Conservation (phyloP, 441 rosid genomes). For the Adansonia gregorii region DNA sequence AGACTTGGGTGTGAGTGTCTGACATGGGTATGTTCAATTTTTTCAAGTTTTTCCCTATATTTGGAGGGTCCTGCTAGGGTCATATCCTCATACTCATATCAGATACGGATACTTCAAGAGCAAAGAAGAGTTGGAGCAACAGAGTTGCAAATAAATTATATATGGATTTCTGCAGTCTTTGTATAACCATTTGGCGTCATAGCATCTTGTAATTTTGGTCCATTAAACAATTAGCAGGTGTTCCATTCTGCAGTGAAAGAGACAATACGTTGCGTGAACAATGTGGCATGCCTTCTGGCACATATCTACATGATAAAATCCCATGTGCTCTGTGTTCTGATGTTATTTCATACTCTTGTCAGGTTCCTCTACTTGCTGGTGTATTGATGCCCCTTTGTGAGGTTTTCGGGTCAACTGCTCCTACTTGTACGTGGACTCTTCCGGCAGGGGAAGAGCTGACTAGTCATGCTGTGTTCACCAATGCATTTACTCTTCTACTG, state of each 20-base stretch:
- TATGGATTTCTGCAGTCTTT: conserved; percentile 9
- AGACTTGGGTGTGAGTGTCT: no score
- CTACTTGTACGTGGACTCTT: conserved; percentile 67
- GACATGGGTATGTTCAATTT: no score
- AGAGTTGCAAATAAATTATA: no score
- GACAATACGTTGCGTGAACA: conserved; percentile 7
- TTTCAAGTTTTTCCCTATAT: no score
- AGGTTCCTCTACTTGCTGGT: conserved; percentile 90
- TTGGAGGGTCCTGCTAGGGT: no score
- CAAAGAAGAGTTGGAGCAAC: no score
- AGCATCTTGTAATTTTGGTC: conserved; percentile 15
- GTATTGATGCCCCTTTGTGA: conserved; percentile 93
- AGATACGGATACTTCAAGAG: no score
- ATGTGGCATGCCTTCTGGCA: not conserved
- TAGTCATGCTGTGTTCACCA: conserved; percentile 82
- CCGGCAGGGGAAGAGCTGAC: conserved; percentile 80
- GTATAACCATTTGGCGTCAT: not conserved
- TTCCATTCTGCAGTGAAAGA: conserved; percentile 16
- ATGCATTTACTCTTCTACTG: conserved; percentile 84
- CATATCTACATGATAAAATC: conserved; percentile 14
- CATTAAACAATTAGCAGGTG: conserved; percentile 8
- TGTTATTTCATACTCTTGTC: conserved; percentile 39
- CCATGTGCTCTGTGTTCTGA: conserved; percentile 30
- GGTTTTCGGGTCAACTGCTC: conserved; percentile 80
- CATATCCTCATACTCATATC: no score